Base-by-base conservation (phyloP, 805 yeast genomes). In the Myxozyma monticola region DNA sequence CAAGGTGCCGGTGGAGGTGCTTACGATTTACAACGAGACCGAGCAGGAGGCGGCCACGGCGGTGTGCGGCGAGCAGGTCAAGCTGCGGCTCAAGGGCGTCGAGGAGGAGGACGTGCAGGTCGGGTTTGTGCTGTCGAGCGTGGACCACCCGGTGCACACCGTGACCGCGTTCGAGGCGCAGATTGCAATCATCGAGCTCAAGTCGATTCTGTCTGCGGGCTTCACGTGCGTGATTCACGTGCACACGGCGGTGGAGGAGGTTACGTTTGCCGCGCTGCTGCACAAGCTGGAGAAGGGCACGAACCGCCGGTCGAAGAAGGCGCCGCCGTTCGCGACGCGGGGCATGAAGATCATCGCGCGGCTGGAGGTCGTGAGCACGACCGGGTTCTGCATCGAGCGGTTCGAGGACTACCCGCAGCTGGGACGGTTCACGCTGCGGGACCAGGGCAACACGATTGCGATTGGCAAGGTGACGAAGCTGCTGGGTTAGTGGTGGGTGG, bases 191-290 rank as follows among this genome's bases (percentile, higher is more conserved):
- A 96, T 93, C 51, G 99, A 93, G 74, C 81, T 93, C 71, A 89
- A 87, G 73, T 85, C 96, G 17, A 93, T 93, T 65, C 76, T 93
- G 65, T 87, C 99, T 3, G 83, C 95, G 44, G 99, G 99, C 49
- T 93, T 83, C 76, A 83, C 96, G 12, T 93, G 98, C 79, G 97
- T 93, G 48, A 91, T 93, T 96, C 99, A 93, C 67, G 85, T 93
- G 62, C 99, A 93, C 75, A 88, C 98, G 43, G 98, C 98, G 48
- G 89, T 91, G 62, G 98, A 93, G 73, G 99, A 93, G 72, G 96
- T 93, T 45, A 77, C 78, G 22, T 80, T 93, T 67, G 76, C 83
- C 45, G 82, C 83, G 64, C 78, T 93, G 69, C 76, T 89, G 67
- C 98, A 93, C 75, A 89, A 91, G 73, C 76, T 93, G 64, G 96